Conservation (phyloP, 139 green algal genomes). For the Monoraphidium neglectum region DNA sequence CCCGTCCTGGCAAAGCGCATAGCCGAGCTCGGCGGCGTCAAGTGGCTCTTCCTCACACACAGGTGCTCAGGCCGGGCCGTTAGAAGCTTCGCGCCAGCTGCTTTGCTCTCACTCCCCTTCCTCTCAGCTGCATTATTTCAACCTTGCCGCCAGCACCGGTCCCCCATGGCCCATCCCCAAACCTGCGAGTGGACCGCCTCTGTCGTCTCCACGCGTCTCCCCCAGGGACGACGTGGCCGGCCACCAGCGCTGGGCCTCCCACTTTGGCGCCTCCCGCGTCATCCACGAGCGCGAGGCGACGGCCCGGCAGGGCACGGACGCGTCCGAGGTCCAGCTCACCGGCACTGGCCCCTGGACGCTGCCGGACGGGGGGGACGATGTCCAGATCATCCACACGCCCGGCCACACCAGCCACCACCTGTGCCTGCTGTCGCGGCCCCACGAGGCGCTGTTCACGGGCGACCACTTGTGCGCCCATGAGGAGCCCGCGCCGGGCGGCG, state of each 20-base stretch:
- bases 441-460: constrained; percentile 57
- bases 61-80: too few relatives aligned
- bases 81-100: too few relatives aligned
- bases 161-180: too few relatives aligned
- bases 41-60: constrained; percentile 82
- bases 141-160: too few relatives aligned
- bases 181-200: too few relatives aligned
- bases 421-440: constrained; percentile 59
- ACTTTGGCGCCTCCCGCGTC: constrained; percentile 62
- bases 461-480: constrained; percentile 46
- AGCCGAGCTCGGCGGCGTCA: constrained; percentile 67
- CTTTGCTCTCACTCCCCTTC: too few relatives aligned
- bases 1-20: constrained; percentile 62
- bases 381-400: constrained; percentile 68
- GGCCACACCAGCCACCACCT: constrained; percentile 74
- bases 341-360: constrained; percentile 70
- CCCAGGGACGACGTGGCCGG: constrained; percentile 78
- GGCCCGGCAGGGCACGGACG: too few relatives aligned
- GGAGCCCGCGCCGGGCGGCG: too few relatives aligned
- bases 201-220: too few relatives aligned
- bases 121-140: too few relatives aligned
- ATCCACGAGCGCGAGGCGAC: constrained; percentile 66
- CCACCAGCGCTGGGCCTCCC: constrained; percentile 71
- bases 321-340: constrained; percentile 57
- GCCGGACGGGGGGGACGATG: constrained; percentile 40